Base-by-base conservation (phyloP, 192 early-diverging fungal species). In the Backusella australiensis region DNA sequence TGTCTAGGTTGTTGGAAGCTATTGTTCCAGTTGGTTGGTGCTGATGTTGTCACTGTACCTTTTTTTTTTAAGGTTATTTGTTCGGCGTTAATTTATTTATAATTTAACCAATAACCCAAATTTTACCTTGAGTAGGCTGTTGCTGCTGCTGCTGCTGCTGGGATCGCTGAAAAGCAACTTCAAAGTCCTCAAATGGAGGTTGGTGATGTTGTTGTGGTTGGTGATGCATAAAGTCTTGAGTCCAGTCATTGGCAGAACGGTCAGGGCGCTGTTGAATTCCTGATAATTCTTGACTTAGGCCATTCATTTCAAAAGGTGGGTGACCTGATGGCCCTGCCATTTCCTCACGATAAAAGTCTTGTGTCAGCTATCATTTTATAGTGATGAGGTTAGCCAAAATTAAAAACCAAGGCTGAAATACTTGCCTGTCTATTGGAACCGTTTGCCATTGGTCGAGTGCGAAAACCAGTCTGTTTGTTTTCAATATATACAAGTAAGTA, bases 231-330 rank as follows among this genome's bases (percentile, higher is more conserved):
- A 94, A 95, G 44, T 94, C 93, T 26, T 84, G 75, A 4, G 91
- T 86, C 94, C 94, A 97, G 80, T 92, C 86, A 7, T 77, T 74
- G 3, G 53, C 76, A 12, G 81, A 14, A 32, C 14, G 59, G 32
- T 32, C 36, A 34, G 19, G 44, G 9, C 4, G 59, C 17, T 74
- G 73, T 41, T 75, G 74, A 32, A 91, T 85, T 2, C 74, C 69
- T 52, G 90, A 87, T 12, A 96, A 85, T 79, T 94, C 93, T 69
- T 87, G 86, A 52, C 77, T 79, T 81, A 95, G 87, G 11, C 91
- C 90, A 44, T 85, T 81, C 78, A 96, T 91, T 73, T 92, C 85
- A 79, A 92, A 96, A 26, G 83, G 67, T 29, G 84, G 19, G 21
- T 5, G 86, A 21, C 73, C 72, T 35, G 71, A 68, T 6, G 67